These are phyloP conservation scores for Termitomyces eurrhizus DNA, from an alignment of 768 basidiomycete genomes.

Conservation along the genomic window DNA sequence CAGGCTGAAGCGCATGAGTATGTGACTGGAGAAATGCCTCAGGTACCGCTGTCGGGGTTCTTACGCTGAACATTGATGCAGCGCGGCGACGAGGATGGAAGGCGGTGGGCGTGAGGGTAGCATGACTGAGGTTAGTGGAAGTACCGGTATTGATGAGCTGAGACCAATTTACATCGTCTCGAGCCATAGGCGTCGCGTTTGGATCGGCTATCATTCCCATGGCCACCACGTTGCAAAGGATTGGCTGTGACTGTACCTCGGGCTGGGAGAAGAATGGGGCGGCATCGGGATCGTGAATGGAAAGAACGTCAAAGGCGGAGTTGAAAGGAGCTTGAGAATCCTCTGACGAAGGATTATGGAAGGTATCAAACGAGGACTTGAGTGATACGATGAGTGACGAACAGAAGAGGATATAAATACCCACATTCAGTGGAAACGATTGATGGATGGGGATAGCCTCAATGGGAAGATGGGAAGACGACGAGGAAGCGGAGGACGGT, in stretches of 20 bases:
- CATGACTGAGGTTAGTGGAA: background rate
- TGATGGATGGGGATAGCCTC: constrained; percentile 8
- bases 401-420: background rate
- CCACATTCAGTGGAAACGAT: background rate
- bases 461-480: constrained; percentile 46
- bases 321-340: constrained; percentile 29
- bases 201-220: background rate
- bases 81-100: background rate
- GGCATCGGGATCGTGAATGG: constrained; percentile 67
- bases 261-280: constrained; percentile 55
- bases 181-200: background rate
- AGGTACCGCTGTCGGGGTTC: background rate
- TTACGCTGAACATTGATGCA: constrained; percentile 2
- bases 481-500: constrained; percentile 52
- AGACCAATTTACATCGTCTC: background rate
- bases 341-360: background rate
- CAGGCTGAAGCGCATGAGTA: background rate
- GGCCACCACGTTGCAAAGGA: background rate
- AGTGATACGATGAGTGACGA: background rate
- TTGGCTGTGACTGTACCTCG: background rate
- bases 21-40: background rate
- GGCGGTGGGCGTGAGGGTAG: background rate
- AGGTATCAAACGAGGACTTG: background rate
- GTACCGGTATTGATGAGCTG: background rate
- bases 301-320: constrained; percentile 71